Evolutionary conservation across 1,284 basidiomycete genomes (phyloP), one percentile per base, ranked within the genome.

Genomic region (Puccinia hordei): DNA sequence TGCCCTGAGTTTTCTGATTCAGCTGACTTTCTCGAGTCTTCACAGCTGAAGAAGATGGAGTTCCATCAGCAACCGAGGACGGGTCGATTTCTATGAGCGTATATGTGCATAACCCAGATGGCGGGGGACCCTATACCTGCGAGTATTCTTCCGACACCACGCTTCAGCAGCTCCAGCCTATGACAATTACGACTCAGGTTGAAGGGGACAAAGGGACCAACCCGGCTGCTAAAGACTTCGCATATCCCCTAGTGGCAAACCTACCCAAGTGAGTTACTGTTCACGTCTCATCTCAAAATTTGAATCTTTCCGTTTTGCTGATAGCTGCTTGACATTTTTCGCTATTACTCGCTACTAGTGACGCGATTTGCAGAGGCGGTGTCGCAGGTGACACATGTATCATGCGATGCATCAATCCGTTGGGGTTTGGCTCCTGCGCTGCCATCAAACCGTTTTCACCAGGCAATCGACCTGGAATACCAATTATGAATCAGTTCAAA

Each of bases 351-450:
- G 38, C 22, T 27, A 4, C 5, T 19, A 79, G 76, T 30, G 57
- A 79, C 41, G 76, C 76, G 2, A 49, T 61, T 17, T 79, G 76
- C 22, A 51, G 68, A n/a, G 76, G 66, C 24, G 76, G 76, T 9
- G 24, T 38, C 19, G 55, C 66, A 13, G 68, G 68, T 17, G 69
- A 80, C 41, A 73, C 78, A 8, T 80, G 78, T 27, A 73, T 80
- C 19, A 73, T 80, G 78, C 68, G 69, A 10, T 80, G 78, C 59
- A 73, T 71, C 15, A 80, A 80, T 65, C 69, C 78, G 53, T 51
- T 73, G 22, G 78, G 78, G 0, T 80, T 80, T 55, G 78, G 78
- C 30, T 80, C 78, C 12, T 80, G 78, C 24, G 78, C 78, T 33
- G 78, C 78, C 35, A 71, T 80, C 53, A 69, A 79, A 33, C 76